Evolutionary conservation across 305 asterid genomes (phyloP).

Genomic region (Salvia sclarea): DNA sequence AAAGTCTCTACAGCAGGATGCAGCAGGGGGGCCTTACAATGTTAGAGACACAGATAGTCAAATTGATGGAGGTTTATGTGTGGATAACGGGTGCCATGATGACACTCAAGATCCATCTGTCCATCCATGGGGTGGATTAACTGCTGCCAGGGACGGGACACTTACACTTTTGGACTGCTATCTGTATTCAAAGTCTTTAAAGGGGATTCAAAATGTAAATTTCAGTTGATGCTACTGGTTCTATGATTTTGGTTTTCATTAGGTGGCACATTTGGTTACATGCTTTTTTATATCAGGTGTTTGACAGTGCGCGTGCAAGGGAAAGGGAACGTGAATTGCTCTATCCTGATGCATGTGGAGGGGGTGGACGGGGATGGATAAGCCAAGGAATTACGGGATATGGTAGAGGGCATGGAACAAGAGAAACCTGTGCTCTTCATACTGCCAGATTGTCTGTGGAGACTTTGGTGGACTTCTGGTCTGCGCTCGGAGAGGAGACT

Average conservation of each 20-base stretch:
- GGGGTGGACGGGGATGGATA: slow-evolving; percentile 98
- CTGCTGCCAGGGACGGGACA: slow-evolving; percentile 75
- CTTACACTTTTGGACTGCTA: slow-evolving; percentile 89
- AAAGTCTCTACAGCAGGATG: slow-evolving; percentile 83
- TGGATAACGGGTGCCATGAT: slow-evolving; percentile 55
- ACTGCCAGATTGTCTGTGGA: slow-evolving; percentile 96
- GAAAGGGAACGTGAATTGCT: slow-evolving; percentile 95
- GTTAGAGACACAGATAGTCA: slow-evolving; percentile 41
- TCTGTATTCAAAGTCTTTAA: slow-evolving; percentile 70
- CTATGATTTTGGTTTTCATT: slow-evolving; percentile 11
- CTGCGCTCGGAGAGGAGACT: slow-evolving; percentile 98
- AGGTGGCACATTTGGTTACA: slow-evolving; percentile 19
- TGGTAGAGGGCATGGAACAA: slow-evolving; percentile 90
- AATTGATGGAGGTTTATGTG: slow-evolving; percentile 43
- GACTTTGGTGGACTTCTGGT: slow-evolving; percentile 97
- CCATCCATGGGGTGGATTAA: slow-evolving; percentile 98
- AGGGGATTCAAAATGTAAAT: slow-evolving; percentile 84
- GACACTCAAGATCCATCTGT: slow-evolving; percentile 65
- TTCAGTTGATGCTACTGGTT: background rate
- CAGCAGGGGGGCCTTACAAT: slow-evolving; percentile 42
- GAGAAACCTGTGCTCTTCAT: slow-evolving; percentile 99
- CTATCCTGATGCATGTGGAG: slow-evolving; percentile 99
- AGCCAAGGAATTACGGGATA: slow-evolving; percentile 87
- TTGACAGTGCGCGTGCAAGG: slow-evolving; percentile 92
- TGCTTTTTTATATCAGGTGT: slow-evolving; percentile 64